These are phyloP conservation scores for Vicia villosa DNA, from an alignment of 306 rosid species.

Conservation along the genomic window DNA sequence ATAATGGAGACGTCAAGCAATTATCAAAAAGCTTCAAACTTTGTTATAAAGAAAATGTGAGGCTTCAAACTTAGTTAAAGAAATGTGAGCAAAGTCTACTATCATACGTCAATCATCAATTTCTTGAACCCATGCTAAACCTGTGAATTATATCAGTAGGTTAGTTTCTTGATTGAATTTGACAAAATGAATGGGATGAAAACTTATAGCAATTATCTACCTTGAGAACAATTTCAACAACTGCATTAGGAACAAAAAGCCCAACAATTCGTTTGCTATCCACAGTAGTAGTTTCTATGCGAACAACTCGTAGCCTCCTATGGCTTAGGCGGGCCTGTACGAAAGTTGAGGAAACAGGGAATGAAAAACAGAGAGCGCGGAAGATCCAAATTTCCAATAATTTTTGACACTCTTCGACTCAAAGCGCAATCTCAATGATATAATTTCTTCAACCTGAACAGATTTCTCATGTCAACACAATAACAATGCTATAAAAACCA, in stretches of 20 bases:
- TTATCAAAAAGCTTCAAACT: constrained; percentile 35
- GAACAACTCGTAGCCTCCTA: constrained; percentile 91
- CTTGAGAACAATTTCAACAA: constrained; percentile 92
- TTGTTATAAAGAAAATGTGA: constrained; percentile 1
- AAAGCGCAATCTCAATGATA: too few species aligned
- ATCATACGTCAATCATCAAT: constrained; percentile 61
- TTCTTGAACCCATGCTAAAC: constrained; percentile 91
- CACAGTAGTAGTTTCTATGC: constrained; percentile 83
- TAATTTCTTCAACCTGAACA: too few species aligned
- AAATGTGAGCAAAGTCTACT: constrained; percentile 20
- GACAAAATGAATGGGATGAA: constrained; percentile 14
- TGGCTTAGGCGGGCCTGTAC: constrained; percentile 85
- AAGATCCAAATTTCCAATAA: too few species aligned
- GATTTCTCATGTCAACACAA: too few species aligned
- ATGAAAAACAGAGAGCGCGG: too few species aligned
- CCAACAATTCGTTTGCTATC: constrained; percentile 87
- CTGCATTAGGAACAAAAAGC: constrained; percentile 90
- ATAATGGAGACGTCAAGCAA: constrained; percentile 33
- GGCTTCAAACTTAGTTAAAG: constrained; percentile 32
- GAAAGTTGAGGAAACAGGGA: too few species aligned
- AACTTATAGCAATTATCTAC: constrained; percentile 38
- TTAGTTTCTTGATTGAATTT: constrained; percentile 22
- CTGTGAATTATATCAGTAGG: constrained; percentile 49
- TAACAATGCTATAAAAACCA: too few species aligned
- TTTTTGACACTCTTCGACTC: too few species aligned